phyloP scores from a whole-genome alignment of 2,329 filamentous ascomycete species.

The Sporothrix globosa region DNA sequence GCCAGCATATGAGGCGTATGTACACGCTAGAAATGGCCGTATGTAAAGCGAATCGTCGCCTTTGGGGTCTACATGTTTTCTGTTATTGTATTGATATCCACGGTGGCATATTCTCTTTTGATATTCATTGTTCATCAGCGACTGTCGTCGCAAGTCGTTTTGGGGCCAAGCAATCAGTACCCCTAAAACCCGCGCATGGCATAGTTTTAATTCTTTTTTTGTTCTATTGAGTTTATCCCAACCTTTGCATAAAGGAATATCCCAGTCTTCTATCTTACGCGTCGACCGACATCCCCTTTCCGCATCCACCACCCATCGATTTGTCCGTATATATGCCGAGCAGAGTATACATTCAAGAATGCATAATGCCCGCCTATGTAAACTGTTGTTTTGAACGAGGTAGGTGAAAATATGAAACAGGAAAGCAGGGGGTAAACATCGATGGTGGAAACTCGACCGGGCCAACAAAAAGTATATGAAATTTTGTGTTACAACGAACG shows the following conservation, averaged over 20 bases:
- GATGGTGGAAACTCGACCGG: slow-evolving; percentile 2
- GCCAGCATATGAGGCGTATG: too few relatives aligned
- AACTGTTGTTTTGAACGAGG: slow-evolving; percentile 18
- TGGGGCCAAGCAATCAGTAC: not conserved
- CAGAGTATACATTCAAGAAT: not conserved
- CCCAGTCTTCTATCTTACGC: slow-evolving; percentile 2
- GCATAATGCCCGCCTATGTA: not conserved
- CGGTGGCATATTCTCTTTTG: not conserved
- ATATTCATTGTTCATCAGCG: not conserved
- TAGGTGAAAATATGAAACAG: slow-evolving; percentile 2
- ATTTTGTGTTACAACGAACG: slow-evolving; percentile 27
- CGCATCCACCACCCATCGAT: not conserved
- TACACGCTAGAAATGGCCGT: too few relatives aligned
- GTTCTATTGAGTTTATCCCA: slow-evolving; percentile 29
- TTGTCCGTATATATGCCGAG: slow-evolving; percentile 17
- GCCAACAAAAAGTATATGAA: slow-evolving; percentile 1
- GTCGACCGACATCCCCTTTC: not conserved
- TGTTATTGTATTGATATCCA: not conserved
- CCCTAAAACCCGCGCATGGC: not conserved
- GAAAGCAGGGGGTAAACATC: not conserved
- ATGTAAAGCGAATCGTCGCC: too few relatives aligned
- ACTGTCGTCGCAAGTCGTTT: not conserved
- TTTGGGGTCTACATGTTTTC: too few relatives aligned
- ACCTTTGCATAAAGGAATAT: slow-evolving; percentile 20
- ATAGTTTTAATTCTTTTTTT: slow-evolving; percentile 31